phyloP scores from a whole-genome alignment of 495 filamentous ascomycete genomes.

The Neurospora sp. region DNA sequence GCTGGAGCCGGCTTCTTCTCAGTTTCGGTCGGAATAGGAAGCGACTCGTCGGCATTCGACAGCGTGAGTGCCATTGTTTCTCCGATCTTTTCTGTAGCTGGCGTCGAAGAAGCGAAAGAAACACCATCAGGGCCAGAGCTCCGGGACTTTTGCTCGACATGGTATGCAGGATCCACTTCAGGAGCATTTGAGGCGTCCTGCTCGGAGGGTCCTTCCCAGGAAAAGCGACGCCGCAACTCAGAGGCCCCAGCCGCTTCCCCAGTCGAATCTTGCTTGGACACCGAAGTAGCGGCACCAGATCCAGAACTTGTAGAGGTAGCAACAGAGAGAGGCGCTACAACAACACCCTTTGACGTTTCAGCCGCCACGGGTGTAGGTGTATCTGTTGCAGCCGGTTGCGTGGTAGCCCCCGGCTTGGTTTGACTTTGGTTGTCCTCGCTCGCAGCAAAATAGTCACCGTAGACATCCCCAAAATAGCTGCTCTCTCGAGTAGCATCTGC shows the following conservation, averaged over 20 bases:
- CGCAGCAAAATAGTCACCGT: conserved; percentile 32
- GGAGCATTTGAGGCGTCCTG: neutral
- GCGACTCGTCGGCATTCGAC: neutral
- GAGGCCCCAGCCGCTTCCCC: neutral
- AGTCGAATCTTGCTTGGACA: neutral
- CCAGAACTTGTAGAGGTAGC: neutral
- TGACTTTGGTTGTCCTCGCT: conserved; percentile 13
- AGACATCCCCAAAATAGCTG: conserved; percentile 35
- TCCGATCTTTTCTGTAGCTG: neutral
- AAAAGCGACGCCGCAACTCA: conserved; percentile 33
- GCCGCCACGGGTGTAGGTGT: neutral
- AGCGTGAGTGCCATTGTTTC: neutral
- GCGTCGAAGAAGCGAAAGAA: neutral
- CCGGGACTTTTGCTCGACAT: conserved; percentile 6
- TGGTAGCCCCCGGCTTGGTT: neutral
- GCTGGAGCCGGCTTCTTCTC: neutral
- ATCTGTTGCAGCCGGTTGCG: neutral
- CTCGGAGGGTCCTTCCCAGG: conserved; percentile 39
- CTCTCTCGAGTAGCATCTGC: conserved; percentile 27
- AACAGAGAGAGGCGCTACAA: neutral
- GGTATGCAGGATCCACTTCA: neutral
- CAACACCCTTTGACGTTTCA: neutral
- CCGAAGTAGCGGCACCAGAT: neutral
- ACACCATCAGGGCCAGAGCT: conserved; percentile 1
- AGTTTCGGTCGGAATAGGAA: neutral